Conservation (phyloP, 371 early-diverging fungal genomes). For the Paramicrosporidium saccamoebae region DNA sequence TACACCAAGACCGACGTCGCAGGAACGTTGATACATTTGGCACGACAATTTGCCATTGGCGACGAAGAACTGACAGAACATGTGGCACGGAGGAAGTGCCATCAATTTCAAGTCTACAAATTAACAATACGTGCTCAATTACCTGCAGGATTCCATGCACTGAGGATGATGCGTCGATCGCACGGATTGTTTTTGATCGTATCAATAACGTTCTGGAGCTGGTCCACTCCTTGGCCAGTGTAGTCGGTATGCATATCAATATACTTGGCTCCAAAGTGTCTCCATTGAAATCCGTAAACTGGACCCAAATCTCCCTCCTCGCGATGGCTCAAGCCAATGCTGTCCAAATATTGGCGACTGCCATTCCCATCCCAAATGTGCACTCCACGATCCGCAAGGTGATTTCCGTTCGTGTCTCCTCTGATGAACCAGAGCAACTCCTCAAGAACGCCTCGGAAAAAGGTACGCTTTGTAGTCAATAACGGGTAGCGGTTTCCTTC, state of each 20-base stretch:
- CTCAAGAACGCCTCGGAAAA: slow-evolving; percentile 64
- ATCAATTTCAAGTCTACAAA: slow-evolving; percentile 17
- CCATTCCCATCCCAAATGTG: slow-evolving; percentile 97
- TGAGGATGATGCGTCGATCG: slow-evolving; percentile 71
- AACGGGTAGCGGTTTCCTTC: slow-evolving; percentile 47
- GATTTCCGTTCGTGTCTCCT: slow-evolving; percentile 58
- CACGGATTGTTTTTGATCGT: slow-evolving; percentile 46
- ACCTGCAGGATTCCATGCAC: slow-evolving; percentile 97
- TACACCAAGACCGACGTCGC: slow-evolving; percentile 95
- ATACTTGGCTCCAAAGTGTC: slow-evolving; percentile 95
- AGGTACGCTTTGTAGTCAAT: slow-evolving; percentile 87
- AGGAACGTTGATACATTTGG: slow-evolving; percentile 89
- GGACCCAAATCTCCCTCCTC: slow-evolving; percentile 90
- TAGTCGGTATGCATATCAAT: slow-evolving; percentile 57
- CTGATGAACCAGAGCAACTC: slow-evolving; percentile 92
- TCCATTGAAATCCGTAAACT: slow-evolving; percentile 98
- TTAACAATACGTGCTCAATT: slow-evolving; percentile 2
- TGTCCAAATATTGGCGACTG: slow-evolving; percentile 61
- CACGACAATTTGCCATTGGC: slow-evolving; percentile 41
- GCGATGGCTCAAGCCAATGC: slow-evolving; percentile 34
- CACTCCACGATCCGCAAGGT: slow-evolving; percentile 43
- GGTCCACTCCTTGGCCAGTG: slow-evolving; percentile 78
- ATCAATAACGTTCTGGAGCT: slow-evolving; percentile 61
- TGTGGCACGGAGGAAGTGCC: slow-evolving; percentile 88
- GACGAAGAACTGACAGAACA: slow-evolving; percentile 75